These are phyloP conservation scores for Colletotrichum neosansevieriae DNA, from an alignment of 2,329 filamentous ascomycete genomes.

Conservation along the genomic window DNA sequence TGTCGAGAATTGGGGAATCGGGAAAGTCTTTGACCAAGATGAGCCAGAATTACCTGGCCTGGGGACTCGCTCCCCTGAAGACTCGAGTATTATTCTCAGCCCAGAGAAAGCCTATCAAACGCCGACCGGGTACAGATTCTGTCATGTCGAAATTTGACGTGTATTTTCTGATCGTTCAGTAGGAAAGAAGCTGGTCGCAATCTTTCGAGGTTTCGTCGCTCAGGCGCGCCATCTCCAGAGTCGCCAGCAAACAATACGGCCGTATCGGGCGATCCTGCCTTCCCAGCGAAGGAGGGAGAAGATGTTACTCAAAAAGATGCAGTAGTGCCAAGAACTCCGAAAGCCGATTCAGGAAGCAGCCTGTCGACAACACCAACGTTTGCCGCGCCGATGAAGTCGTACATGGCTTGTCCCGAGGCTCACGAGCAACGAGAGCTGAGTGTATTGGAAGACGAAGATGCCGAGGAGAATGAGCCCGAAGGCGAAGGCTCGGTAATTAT, in stretches of 20 bases:
- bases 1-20: conserved; percentile 23
- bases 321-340: not conserved
- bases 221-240: conserved; percentile 15
- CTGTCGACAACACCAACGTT: not conserved
- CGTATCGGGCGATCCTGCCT: not conserved
- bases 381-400: conserved; percentile 6
- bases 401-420: not conserved
- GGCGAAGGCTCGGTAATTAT: not conserved
- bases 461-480: not conserved
- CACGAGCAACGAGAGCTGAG: conserved; percentile 5
- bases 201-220: conserved; percentile 3
- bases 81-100: conserved; percentile 13
- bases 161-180: not conserved
- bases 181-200: not conserved
- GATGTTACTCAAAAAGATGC: not conserved
- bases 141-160: not conserved
- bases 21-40: conserved; percentile 7
- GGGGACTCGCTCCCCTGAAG: conserved; percentile 2
- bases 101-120: not conserved
- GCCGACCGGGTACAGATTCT: not conserved
- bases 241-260: not conserved
- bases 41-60: not conserved
- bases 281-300: not conserved
- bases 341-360: not conserved
- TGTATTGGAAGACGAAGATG: not conserved